phyloP scores from a whole-genome alignment of 2,329 filamentous ascomycete genomes.

The Rutstroemia sydowiana region DNA sequence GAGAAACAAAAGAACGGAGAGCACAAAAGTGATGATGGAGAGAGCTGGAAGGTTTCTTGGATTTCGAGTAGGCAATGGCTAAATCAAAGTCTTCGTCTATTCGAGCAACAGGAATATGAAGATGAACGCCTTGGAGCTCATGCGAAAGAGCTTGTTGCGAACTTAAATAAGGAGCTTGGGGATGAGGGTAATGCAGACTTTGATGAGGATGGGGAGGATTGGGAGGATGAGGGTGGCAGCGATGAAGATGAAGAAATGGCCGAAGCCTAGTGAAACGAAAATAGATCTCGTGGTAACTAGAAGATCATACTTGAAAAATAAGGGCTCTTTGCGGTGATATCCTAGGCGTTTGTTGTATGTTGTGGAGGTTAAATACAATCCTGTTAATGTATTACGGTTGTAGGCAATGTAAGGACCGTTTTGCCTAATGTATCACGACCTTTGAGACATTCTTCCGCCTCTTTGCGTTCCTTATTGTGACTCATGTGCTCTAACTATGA shows the following conservation, averaged over 20 bases:
- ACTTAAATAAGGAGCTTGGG: conserved; percentile 58
- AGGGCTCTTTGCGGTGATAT: conserved; percentile 4
- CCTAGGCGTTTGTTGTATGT: conserved; percentile 10
- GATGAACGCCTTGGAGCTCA: conserved; percentile 72
- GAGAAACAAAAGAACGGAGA: conserved; percentile 51
- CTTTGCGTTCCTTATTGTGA: not conserved
- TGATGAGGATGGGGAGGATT: conserved; percentile 39
- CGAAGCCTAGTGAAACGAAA: conserved; percentile 32
- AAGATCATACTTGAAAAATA: not conserved
- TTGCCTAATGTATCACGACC: not conserved
- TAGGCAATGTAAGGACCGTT: conserved; percentile 4
- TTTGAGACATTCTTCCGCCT: not conserved
- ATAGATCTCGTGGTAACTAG: not conserved
- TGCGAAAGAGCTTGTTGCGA: conserved; percentile 60
- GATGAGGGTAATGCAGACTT: conserved; percentile 50
- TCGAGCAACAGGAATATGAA: conserved; percentile 72
- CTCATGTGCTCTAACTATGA: not conserved
- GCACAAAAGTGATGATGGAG: conserved; percentile 34
- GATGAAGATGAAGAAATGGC: conserved; percentile 47
- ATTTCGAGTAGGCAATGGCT: conserved; percentile 77
- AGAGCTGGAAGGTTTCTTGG: conserved; percentile 47
- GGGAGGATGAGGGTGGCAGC: conserved; percentile 45
- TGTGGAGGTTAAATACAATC: not conserved
- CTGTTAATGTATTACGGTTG: not conserved
- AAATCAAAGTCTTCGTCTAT: conserved; percentile 73